A percentile compares a stretch with the other conserved stretches of the same genome.
Evolutionary conservation across 441 rosid genomes (phyloP).

Genomic region (Codiaeum variegatum): DNA sequence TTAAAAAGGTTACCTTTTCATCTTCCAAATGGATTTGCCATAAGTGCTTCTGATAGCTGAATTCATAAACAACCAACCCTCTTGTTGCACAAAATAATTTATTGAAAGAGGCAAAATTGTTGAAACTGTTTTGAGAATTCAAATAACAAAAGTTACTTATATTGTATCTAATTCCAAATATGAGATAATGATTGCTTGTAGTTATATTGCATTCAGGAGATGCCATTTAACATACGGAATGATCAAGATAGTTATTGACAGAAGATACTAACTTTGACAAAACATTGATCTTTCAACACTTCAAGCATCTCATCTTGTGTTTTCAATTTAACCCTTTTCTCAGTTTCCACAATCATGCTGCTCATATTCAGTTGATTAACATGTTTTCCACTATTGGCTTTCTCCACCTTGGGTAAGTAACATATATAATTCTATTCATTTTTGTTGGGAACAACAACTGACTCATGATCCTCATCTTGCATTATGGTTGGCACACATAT

Average conservation of each 20-base stretch:
- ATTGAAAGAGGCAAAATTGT: background rate
- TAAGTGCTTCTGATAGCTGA: slow-evolving; percentile 55
- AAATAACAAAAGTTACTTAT: background rate
- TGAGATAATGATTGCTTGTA: background rate
- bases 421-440: slow-evolving; percentile 57
- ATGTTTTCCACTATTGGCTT: slow-evolving; percentile 44
- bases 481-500: slow-evolving; percentile 9
- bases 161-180: background rate
- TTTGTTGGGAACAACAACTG: slow-evolving; percentile 60
- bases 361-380: slow-evolving; percentile 50
- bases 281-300: slow-evolving; percentile 55
- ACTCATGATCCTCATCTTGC: slow-evolving; percentile 76
- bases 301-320: slow-evolving; percentile 89
- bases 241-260: slow-evolving; percentile 7
- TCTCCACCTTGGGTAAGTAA: slow-evolving; percentile 80
- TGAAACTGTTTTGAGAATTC: background rate
- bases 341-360: slow-evolving; percentile 75
- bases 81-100: slow-evolving; percentile 67
- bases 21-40: slow-evolving; percentile 72
- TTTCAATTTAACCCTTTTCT: slow-evolving; percentile 64
- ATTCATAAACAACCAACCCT: slow-evolving; percentile 97
- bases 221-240: background rate
- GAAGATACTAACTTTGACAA: slow-evolving; percentile 49
- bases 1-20: slow-evolving; percentile 45
- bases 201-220: background rate